Evolutionary conservation across 805 yeast genomes (phyloP).

Genomic region (Candida silvatica): DNA sequence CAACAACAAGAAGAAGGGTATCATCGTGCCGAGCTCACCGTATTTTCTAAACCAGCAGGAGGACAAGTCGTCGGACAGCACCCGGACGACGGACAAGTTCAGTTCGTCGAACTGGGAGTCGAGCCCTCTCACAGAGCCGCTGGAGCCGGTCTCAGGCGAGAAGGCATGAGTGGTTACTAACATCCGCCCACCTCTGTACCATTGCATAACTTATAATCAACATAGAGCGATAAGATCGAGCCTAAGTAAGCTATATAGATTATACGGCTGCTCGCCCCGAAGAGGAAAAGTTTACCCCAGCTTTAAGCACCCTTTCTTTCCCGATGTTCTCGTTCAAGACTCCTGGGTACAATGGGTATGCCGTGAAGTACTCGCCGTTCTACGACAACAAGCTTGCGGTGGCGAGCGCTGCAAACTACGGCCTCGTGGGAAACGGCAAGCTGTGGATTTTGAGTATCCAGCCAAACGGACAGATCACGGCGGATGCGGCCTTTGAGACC

Average conservation of each 20-base stretch:
- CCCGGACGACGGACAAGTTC: slow-evolving; percentile 12
- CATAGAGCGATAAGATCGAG: too few relatives aligned
- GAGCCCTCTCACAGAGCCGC: slow-evolving; percentile 21
- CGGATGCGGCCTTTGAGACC: slow-evolving; percentile 63
- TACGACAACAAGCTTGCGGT: slow-evolving; percentile 86
- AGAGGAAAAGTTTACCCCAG: too few relatives aligned
- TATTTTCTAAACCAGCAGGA: slow-evolving; percentile 15
- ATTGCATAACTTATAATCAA: too few relatives aligned
- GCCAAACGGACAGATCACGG: slow-evolving; percentile 51
- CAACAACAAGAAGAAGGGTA: slow-evolving; percentile 1
- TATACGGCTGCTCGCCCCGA: too few relatives aligned
- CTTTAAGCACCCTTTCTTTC: too few relatives aligned
- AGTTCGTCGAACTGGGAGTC: slow-evolving; percentile 19
- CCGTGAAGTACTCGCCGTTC: slow-evolving; percentile 84
- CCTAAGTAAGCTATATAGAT: too few relatives aligned
- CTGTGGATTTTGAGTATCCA: slow-evolving; percentile 62
- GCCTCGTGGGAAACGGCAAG: slow-evolving; percentile 90
- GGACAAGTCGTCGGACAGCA: slow-evolving; percentile 13
- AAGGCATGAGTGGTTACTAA: too few relatives aligned
- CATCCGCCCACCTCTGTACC: too few relatives aligned
- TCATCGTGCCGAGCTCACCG: slow-evolving; percentile 27
- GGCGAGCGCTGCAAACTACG: slow-evolving; percentile 87
- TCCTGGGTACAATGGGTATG: slow-evolving; percentile 77
- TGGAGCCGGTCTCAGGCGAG: slow-evolving; percentile 4
- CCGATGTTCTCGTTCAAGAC: slow-evolving; percentile 77